Conservation (phyloP, 768 basidiomycete species). For the Boletales sp. region DNA sequence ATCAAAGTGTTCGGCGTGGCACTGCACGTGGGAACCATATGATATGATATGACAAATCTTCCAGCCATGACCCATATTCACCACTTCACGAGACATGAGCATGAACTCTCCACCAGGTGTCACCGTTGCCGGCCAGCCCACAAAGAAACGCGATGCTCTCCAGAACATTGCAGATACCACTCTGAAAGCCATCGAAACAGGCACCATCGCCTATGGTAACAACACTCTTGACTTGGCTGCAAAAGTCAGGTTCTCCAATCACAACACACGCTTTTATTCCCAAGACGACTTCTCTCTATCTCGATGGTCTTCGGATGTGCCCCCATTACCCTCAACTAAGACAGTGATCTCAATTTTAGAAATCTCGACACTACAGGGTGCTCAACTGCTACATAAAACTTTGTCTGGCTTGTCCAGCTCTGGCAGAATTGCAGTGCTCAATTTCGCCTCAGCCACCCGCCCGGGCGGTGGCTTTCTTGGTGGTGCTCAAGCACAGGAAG, state of each 20-base stretch:
- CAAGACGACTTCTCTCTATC: constrained; percentile 44
- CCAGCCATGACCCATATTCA: no score
- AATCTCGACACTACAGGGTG: constrained; percentile 62
- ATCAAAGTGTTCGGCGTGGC: no score
- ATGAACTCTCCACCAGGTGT: constrained; percentile 1
- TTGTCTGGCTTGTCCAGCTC: constrained; percentile 8
- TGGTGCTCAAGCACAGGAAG: constrained; percentile 78
- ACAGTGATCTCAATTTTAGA: constrained; percentile 50
- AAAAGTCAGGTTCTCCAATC: constrained; percentile 31
- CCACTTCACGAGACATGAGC: constrained; percentile 1
- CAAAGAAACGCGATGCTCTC: constrained; percentile 13
- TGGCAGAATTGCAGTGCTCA: constrained; percentile 58
- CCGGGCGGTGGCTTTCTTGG: constrained; percentile 74
- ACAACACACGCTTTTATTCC: constrained; percentile 50
- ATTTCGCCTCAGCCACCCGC: constrained; percentile 72
- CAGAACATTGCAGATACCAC: constrained; percentile 51
- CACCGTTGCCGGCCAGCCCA: not conserved
- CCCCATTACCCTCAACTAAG: constrained; percentile 8
- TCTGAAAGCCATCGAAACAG: constrained; percentile 44
- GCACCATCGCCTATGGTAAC: constrained; percentile 35
- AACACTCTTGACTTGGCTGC: constrained; percentile 33
- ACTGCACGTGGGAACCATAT: no score
- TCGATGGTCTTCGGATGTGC: constrained; percentile 37
- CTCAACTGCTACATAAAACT: constrained; percentile 37
- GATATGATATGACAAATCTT: no score